phyloP scores from a whole-genome alignment of 2,329 filamentous ascomycete species.

The Trichoderma arundinaceum region DNA sequence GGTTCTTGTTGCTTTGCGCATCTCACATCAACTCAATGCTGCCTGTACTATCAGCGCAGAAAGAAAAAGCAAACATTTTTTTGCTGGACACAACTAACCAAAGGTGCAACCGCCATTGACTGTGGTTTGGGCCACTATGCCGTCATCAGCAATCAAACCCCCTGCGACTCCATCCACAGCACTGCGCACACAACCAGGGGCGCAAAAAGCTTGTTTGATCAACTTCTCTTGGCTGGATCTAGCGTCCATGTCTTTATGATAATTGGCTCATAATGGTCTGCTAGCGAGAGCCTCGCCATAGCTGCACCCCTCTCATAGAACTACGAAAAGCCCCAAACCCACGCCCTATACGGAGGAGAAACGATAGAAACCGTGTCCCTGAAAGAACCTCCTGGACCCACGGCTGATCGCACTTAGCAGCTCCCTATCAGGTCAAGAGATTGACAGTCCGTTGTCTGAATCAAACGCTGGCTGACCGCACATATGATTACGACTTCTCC shows the following conservation, averaged over 20 bases:
- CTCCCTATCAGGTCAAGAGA: background rate
- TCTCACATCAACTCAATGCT: background rate
- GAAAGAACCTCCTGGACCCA: slow-evolving; percentile 26
- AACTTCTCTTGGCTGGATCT: background rate
- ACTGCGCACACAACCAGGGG: background rate
- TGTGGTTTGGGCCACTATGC: background rate
- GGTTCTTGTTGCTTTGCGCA: no score
- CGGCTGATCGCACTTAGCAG: slow-evolving; percentile 19
- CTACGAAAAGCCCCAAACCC: background rate
- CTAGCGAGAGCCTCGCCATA: background rate
- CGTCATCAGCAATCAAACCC: slow-evolving; percentile 10
- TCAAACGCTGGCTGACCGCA: background rate
- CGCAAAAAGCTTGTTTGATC: slow-evolving; percentile 31
- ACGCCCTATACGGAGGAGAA: background rate
- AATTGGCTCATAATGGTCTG: background rate
- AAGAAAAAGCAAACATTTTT: background rate
- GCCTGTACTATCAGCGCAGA: background rate
- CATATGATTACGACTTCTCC: slow-evolving; percentile 17
- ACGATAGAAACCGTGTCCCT: slow-evolving; percentile 9
- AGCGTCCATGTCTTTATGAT: background rate
- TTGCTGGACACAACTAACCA: background rate
- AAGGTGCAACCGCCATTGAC: background rate
- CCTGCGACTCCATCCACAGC: background rate
- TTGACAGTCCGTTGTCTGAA: slow-evolving; percentile 9
- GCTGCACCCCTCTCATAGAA: background rate